A percentile compares a stretch with the other conserved stretches of the same genome.
Conservation (phyloP, 2,329 filamentous ascomycete genomes). For the Sporothrix brasiliensis region DNA sequence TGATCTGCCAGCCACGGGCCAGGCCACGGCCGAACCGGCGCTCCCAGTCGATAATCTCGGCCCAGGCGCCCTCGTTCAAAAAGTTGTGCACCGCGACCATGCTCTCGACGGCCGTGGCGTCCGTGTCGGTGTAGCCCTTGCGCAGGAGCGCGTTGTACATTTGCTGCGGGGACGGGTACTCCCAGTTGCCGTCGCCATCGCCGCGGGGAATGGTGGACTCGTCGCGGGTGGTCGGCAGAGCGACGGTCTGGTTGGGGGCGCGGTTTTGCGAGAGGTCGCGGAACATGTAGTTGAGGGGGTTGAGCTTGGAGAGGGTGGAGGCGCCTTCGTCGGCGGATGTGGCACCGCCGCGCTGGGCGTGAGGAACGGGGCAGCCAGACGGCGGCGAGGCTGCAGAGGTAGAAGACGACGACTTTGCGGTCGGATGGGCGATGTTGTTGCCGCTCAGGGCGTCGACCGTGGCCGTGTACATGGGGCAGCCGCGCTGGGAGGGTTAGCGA, state of each 20-base stretch:
- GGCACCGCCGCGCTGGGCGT: constrained; percentile 32
- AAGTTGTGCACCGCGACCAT: constrained; percentile 99
- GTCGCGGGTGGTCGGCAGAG: constrained; percentile 79
- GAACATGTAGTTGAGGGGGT: constrained; percentile 94
- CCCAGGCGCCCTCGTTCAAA: constrained; percentile 95
- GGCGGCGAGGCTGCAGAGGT: constrained; percentile 39
- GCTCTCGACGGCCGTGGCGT: constrained; percentile 86
- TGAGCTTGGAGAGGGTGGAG: constrained; percentile 55
- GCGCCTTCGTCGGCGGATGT: constrained; percentile 35
- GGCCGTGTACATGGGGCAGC: constrained; percentile 62
- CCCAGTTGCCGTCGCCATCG: constrained; percentile 80
- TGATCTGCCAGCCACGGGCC: constrained; percentile 70
- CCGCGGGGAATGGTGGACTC: constrained; percentile 88
- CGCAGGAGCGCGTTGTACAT: constrained; percentile 99
- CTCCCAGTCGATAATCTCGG: constrained; percentile 94
- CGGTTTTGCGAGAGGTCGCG: constrained; percentile 77
- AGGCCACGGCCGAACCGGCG: constrained; percentile 77
- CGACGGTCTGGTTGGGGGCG: constrained; percentile 70
- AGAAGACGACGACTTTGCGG: constrained; percentile 38
- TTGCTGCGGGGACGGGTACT: constrained; percentile 97
- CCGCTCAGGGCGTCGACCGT: constrained; percentile 52
- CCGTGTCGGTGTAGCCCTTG: constrained; percentile 94
- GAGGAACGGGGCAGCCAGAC: constrained; percentile 50
- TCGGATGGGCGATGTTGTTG: constrained; percentile 36
- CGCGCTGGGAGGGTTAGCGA: constrained; percentile 45